Evolutionary conservation across 371 early-diverging fungal species (phyloP), one percentile per base, ranked within the genome.

Genomic region (Dentiscutata heterogama): DNA sequence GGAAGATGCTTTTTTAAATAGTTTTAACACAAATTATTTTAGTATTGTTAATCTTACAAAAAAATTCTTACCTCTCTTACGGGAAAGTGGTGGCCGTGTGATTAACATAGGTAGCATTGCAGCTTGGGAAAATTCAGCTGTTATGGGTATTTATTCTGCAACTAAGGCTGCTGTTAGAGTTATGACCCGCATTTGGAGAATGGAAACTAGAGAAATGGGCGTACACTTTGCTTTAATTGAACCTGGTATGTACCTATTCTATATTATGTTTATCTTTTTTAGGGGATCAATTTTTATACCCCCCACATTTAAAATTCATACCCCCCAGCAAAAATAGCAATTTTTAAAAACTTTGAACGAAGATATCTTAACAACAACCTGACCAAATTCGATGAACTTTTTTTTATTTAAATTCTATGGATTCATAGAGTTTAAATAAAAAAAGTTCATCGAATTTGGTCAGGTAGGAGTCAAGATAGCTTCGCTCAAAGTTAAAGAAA

Each of bases 1-100:
- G 53, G 80, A 79, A 51, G 25, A 27, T 14, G 67, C 68, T 16
- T 46, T 53, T 79, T 25, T n/a, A 20, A 53, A 79, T 35, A 67
- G 80, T 68, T 79, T 79, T 46, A 63, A 79, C 25, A 79, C 80
- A 14, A 79, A 79, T 79, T 68, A 50, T 54, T 79, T 79, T 79
- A 51, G 68, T 25, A 56, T 79, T 18, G 31, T 79, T 50, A 35
- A 67, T 79, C 31, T 79, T 31, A 79, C 80, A 25, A 79, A 79
- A 31, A 50, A 46, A 25, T 79, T 79, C 54, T 79, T 79, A 39
- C 80, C 80, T 27, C 31, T 79, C 20, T 79, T 79, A 56, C 42
- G 68, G 16, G 54, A 68, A 68, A 67, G 70, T 31, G 22, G 70
- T 22, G 80, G 80, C 16, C 27, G 80, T 20, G 80, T 79, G 16